These are phyloP conservation scores for Termitomyces sp. DNA, from an alignment of 768 basidiomycete species.

Conservation along the genomic window DNA sequence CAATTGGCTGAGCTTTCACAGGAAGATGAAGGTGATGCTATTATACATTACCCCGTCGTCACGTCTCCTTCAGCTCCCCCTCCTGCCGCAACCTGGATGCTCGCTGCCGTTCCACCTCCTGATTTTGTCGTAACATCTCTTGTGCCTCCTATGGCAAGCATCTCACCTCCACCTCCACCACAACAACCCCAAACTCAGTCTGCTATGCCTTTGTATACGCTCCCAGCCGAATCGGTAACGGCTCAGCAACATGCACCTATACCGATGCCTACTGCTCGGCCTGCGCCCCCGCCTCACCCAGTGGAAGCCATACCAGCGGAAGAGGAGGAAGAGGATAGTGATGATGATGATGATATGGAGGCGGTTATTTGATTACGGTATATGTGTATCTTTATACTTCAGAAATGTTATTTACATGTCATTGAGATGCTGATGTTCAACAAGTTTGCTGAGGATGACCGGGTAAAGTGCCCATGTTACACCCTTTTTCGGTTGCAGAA, in stretches of 20 bases:
- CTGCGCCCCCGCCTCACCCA: background rate
- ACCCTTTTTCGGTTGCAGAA: too few relatives aligned
- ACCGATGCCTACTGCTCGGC: background rate
- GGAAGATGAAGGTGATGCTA: constrained; percentile 23
- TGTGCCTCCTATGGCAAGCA: background rate
- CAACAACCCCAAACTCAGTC: background rate
- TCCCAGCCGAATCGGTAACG: background rate
- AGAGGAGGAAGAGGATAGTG: constrained; percentile 18
- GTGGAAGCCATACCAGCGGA: background rate
- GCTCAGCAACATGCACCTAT: background rate
- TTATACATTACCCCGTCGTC: constrained; percentile 10
- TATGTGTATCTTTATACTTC: background rate
- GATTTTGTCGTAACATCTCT: background rate
- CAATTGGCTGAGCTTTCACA: constrained; percentile 66
- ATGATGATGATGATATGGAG: constrained; percentile 40
- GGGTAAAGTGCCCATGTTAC: too few relatives aligned
- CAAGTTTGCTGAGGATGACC: too few relatives aligned
- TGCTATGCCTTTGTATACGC: background rate
- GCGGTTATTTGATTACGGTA: constrained; percentile 26
- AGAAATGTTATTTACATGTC: background rate
- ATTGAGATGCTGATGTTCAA: background rate
- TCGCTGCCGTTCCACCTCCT: background rate
- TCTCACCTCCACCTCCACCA: background rate
- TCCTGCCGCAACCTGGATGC: background rate
- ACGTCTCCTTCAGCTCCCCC: background rate